Conservation (phyloP, 2,329 filamentous ascomycete genomes). For the Graphiopsis chlorocephala region DNA sequence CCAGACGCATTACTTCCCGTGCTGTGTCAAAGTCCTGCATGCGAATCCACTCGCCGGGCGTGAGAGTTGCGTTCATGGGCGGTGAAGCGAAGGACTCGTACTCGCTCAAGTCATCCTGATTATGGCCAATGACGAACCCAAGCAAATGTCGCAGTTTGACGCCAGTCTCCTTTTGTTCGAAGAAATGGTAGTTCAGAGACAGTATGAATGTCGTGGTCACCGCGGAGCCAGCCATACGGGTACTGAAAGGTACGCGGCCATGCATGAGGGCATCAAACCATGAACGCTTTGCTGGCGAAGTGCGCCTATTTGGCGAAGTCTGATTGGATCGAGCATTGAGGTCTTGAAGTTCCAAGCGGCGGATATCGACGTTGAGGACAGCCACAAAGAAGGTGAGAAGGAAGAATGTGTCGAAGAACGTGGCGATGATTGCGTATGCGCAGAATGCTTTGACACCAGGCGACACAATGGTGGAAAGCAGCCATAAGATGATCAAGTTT, state of each 20-base stretch:
- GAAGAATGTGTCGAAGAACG: constrained; percentile 74
- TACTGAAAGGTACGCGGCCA: constrained; percentile 66
- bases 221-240: constrained; percentile 70
- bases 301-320: constrained; percentile 33
- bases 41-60: constrained; percentile 72
- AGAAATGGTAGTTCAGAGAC: constrained; percentile 75
- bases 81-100: constrained; percentile 43
- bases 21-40: constrained; percentile 78
- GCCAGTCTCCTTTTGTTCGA: constrained; percentile 54
- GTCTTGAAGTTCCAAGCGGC: constrained; percentile 71
- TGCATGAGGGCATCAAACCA: constrained; percentile 64
- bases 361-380: constrained; percentile 75
- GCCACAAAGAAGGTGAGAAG: constrained; percentile 77
- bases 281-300: constrained; percentile 40
- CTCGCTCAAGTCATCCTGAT: constrained; percentile 18
- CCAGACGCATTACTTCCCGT: constrained; percentile 69
- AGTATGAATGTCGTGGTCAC: constrained; percentile 71
- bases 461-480: constrained; percentile 65
- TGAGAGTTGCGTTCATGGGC: constrained; percentile 69
- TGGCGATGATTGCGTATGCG: constrained; percentile 70
- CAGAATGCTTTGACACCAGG: constrained; percentile 73
- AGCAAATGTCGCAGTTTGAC: constrained; percentile 32
- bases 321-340: constrained; percentile 55
- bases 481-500: constrained; percentile 64
- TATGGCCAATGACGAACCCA: constrained; percentile 25